A percentile compares a stretch with the other conserved stretches of the same genome.
These are phyloP conservation scores for Papiliotrema flavescens DNA, from an alignment of 1,284 basidiomycete genomes.

Conservation along the genomic window DNA sequence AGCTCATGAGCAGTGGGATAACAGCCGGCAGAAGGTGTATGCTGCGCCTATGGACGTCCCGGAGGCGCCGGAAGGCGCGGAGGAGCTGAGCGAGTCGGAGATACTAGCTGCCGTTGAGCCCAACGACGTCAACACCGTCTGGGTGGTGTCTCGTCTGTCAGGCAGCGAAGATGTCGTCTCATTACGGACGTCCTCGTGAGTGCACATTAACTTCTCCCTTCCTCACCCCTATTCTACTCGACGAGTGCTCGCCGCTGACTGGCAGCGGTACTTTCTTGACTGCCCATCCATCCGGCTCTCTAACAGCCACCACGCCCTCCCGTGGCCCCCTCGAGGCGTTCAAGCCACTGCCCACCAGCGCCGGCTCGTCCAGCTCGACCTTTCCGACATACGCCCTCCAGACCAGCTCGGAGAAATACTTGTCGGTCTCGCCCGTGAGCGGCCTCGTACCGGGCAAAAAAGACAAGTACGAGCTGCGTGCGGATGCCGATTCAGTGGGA, in stretches of 20 bases:
- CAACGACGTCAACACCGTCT: constrained; percentile 52
- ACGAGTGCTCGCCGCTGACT: neutral
- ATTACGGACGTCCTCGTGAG: constrained; percentile 46
- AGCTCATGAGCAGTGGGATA: constrained; percentile 37
- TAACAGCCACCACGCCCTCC: constrained; percentile 44
- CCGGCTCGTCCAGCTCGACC: constrained; percentile 13
- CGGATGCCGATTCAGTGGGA: constrained; percentile 75
- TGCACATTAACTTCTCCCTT: neutral
- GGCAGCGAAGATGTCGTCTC: constrained; percentile 52
- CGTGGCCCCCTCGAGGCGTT: constrained; percentile 49
- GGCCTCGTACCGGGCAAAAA: constrained; percentile 13
- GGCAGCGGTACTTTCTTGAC: constrained; percentile 47
- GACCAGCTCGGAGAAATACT: constrained; percentile 35
- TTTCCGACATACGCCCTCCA: constrained; percentile 32
- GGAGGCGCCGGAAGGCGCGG: constrained; percentile 43
- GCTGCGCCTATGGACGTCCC: constrained; percentile 46
- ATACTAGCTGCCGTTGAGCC: constrained; percentile 46
- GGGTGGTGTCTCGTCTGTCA: constrained; percentile 52
- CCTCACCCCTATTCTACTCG: neutral
- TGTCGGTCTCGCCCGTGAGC: constrained; percentile 26
- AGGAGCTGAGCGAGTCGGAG: constrained; percentile 40
- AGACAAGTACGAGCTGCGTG: constrained; percentile 62
- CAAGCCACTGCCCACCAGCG: constrained; percentile 19
- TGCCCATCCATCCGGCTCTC: constrained; percentile 38
- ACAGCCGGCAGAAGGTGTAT: constrained; percentile 39